Conservation (phyloP, 73 alveolate species). For the Paramecium sexaurelia region DNA sequence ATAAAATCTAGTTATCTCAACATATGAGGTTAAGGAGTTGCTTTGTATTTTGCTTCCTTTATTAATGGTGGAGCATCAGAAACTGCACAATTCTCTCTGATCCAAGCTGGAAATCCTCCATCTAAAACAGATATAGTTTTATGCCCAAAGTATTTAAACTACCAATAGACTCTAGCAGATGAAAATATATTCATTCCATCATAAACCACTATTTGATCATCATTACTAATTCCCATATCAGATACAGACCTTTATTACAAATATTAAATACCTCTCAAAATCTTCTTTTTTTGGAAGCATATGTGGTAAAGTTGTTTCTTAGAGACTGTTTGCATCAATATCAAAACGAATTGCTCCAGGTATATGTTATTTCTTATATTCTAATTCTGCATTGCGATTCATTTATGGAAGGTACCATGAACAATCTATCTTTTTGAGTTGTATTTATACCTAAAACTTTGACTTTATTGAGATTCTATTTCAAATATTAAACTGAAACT, state of each 20-base stretch:
- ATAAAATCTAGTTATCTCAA: neutral
- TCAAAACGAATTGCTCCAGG: constrained; percentile 48
- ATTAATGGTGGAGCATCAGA: constrained; percentile 66
- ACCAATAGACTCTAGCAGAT: constrained; percentile 73
- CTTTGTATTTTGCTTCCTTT: neutral
- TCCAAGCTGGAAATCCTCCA: constrained; percentile 75
- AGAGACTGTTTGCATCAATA: neutral
- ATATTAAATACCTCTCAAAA: constrained; percentile 38
- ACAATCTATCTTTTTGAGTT: neutral
- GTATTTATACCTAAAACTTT: neutral
- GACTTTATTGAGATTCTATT: constrained; percentile 4
- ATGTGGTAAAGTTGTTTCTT: constrained; percentile 58
- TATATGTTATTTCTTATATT: neutral
- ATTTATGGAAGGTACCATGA: constrained; percentile 35
- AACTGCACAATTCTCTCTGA: constrained; percentile 38
- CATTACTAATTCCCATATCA: constrained; percentile 60
- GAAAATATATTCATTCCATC: constrained; percentile 70
- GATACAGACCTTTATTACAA: constrained; percentile 7
- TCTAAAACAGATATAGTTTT: constrained; percentile 65
- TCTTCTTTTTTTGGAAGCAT: constrained; percentile 67
- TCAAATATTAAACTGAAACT: constrained; percentile 1
- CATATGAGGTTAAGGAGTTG: constrained; percentile 4
- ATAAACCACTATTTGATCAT: constrained; percentile 65
- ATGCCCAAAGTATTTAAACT: constrained; percentile 72
- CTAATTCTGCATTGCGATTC: constrained; percentile 48